Evolutionary conservation across 202 grass and related monocot genomes (phyloP).

Genomic region (Sporobolus alterniflorus): DNA sequence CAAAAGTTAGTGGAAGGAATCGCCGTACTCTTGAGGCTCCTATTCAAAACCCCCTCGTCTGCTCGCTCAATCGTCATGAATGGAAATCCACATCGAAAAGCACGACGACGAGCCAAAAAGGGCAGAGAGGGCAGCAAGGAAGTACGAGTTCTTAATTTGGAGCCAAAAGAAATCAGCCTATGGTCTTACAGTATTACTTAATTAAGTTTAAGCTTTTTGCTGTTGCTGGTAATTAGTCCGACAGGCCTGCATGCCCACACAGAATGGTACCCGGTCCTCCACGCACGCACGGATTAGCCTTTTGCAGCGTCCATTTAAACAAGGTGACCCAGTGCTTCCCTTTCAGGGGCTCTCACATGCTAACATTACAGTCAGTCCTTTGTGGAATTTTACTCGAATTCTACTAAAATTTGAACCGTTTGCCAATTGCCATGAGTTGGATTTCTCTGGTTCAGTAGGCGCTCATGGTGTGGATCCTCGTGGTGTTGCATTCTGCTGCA

Average conservation of each 20-base stretch:
- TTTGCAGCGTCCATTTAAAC: not conserved
- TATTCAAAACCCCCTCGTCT: not conserved
- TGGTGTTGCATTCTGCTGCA: too few species aligned
- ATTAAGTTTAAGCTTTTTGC: not conserved
- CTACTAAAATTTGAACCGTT: not conserved
- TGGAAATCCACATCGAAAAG: slow-evolving; percentile 43
- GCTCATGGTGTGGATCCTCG: too few species aligned
- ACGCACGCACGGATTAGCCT: not conserved
- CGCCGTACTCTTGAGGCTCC: not conserved
- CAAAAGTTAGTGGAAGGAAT: not conserved
- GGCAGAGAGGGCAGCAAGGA: not conserved
- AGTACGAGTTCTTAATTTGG: not conserved
- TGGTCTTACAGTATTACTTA: too few species aligned
- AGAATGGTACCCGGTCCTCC: not conserved
- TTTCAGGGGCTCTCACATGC: not conserved
- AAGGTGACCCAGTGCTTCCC: not conserved
- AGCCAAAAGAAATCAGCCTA: not conserved
- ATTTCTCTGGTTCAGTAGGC: not conserved
- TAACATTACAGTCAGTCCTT: not conserved
- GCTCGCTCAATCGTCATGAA: not conserved
- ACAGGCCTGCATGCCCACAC: not conserved
- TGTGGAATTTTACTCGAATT: not conserved
- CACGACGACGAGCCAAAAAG: not conserved
- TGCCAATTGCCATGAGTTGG: not conserved
- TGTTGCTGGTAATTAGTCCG: not conserved